These are phyloP conservation scores for Fraxinus ornus DNA, from an alignment of 305 asterid species.

Conservation along the genomic window DNA sequence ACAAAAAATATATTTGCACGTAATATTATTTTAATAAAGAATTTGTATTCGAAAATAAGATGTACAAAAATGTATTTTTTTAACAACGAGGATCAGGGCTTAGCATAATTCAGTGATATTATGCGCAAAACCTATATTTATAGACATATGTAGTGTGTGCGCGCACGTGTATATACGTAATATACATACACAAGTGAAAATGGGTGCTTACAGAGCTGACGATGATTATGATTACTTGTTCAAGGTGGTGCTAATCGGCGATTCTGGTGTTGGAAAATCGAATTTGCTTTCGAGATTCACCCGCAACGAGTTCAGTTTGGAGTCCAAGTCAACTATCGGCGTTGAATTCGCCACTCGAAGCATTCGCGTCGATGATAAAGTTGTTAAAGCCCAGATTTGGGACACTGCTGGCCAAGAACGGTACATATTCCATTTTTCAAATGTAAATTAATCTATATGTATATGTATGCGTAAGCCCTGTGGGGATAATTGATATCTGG, in stretches of 20 bases:
- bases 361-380: slow-evolving; percentile 62
- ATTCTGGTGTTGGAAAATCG: slow-evolving; percentile 53
- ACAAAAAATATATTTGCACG: too few species aligned
- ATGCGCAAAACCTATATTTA: background rate
- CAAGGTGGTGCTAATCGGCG: slow-evolving; percentile 52
- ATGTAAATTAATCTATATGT: background rate
- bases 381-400: slow-evolving; percentile 74
- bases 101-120: background rate
- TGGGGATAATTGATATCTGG: background rate
- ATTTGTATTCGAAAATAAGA: too few species aligned
- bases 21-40: too few species aligned
- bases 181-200: slow-evolving; percentile 2
- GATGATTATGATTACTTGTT: slow-evolving; percentile 51
- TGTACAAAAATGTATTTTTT: too few species aligned
- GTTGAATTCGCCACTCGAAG: slow-evolving; percentile 70
- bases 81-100: too few species aligned
- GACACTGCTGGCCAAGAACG: slow-evolving; percentile 76
- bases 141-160: background rate
- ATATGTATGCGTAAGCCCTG: background rate
- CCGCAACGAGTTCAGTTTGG: slow-evolving; percentile 63
- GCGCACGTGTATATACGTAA: background rate
- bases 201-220: slow-evolving; percentile 57
- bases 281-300: slow-evolving; percentile 60
- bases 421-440: slow-evolving; percentile 24
- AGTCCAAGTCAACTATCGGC: slow-evolving; percentile 70